These are phyloP conservation scores for Chalciporus chontae DNA, from an alignment of 768 basidiomycete genomes.

Conservation along the genomic window DNA sequence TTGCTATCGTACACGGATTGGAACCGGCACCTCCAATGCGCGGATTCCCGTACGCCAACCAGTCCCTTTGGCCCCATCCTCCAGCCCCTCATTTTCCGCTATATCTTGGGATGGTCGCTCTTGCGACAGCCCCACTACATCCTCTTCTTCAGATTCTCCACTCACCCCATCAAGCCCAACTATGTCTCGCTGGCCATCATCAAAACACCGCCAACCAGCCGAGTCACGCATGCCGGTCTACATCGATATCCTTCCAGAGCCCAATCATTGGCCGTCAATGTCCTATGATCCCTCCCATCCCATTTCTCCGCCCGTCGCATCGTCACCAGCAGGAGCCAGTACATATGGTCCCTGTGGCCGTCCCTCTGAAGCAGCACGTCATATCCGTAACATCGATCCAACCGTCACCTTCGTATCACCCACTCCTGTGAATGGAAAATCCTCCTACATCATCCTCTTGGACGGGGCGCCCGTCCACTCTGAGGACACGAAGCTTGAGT, in stretches of 20 bases:
- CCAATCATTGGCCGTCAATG: conserved; percentile 8
- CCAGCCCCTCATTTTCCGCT: conserved; percentile 17
- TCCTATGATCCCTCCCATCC: not conserved
- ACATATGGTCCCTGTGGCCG: not conserved
- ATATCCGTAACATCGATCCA: conserved; percentile 58
- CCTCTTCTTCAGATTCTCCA: conserved; percentile 20
- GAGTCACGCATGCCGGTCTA: conserved; percentile 30
- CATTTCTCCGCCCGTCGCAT: not conserved
- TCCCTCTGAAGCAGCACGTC: conserved; percentile 41
- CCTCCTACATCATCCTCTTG: conserved; percentile 52
- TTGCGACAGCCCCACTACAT: conserved; percentile 18
- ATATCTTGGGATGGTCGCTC: conserved; percentile 21
- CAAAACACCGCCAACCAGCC: conserved; percentile 19
- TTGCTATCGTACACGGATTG: conserved; percentile 29
- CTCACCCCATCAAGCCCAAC: conserved; percentile 7
- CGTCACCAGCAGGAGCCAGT: not conserved
- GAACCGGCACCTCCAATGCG: conserved; percentile 19
- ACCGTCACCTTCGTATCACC: conserved; percentile 61
- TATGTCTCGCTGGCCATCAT: conserved; percentile 23
- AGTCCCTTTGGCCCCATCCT: conserved; percentile 10
- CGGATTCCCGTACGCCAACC: conserved; percentile 16
- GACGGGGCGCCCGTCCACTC: conserved; percentile 48
- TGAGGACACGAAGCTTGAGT: conserved; percentile 41
- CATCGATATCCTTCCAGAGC: conserved; percentile 32
- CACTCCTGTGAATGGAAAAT: conserved; percentile 45